Conservation (phyloP, 345 rosid species). For the Boechera retrofracta region DNA sequence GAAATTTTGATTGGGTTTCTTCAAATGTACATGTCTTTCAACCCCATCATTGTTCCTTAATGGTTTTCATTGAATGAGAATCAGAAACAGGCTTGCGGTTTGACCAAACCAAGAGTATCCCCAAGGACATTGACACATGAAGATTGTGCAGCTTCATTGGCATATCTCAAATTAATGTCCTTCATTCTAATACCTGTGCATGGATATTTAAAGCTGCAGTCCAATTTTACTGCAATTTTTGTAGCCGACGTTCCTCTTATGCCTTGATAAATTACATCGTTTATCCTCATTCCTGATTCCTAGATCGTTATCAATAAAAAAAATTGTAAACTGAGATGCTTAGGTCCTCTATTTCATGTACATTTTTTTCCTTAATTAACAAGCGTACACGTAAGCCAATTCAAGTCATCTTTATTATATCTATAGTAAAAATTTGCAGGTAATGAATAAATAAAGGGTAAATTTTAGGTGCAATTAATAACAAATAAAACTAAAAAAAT, state of each 20-base stretch:
- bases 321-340: background rate
- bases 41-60: background rate
- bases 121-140: slow-evolving; percentile 48
- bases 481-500: no score
- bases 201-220: slow-evolving; percentile 49
- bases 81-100: slow-evolving; percentile 42
- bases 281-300: slow-evolving; percentile 50
- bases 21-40: background rate
- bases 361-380: background rate
- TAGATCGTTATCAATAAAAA: background rate
- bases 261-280: slow-evolving; percentile 41
- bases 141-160: slow-evolving; percentile 42
- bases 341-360: background rate
- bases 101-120: slow-evolving; percentile 12
- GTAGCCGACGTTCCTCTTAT: slow-evolving; percentile 56
- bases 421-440: no score
- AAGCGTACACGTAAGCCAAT: no score
- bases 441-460: background rate
- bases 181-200: slow-evolving; percentile 45
- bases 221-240: slow-evolving; percentile 44
- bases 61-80: background rate
- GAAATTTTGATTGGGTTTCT: background rate
- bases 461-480: no score
- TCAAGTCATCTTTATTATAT: background rate
- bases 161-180: slow-evolving; percentile 43